These are phyloP conservation scores for Eutypa lata DNA, from an alignment of 2,329 filamentous ascomycete genomes.

Conservation along the genomic window DNA sequence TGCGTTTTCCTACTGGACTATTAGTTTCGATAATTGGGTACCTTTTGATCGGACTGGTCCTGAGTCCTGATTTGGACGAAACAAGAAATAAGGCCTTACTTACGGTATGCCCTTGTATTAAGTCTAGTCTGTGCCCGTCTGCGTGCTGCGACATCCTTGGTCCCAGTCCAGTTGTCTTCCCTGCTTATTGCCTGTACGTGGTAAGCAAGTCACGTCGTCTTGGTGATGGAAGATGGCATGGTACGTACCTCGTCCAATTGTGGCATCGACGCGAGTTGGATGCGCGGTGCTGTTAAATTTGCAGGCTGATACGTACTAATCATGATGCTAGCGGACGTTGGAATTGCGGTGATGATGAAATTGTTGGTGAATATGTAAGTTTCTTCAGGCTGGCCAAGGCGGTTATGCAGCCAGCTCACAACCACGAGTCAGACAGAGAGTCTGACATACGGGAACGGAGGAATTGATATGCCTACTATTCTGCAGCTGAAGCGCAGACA, in stretches of 20 bases:
- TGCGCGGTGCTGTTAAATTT: conserved; percentile 13
- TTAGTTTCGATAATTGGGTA: conserved; percentile 17
- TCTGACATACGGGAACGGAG: conserved; percentile 10
- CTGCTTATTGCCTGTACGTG: conserved; percentile 30
- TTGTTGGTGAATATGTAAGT: conserved; percentile 5
- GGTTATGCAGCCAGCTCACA: conserved; percentile 21
- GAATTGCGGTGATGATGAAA: not conserved
- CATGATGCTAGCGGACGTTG: conserved; percentile 14
- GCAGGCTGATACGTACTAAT: conserved; percentile 15
- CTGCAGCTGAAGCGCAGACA: conserved; percentile 7
- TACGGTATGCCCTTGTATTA: conserved; percentile 43
- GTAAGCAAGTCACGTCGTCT: conserved; percentile 24
- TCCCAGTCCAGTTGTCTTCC: conserved; percentile 46
- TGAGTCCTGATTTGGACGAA: conserved; percentile 3
- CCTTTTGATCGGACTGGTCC: conserved; percentile 1
- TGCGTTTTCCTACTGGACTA: conserved; percentile 28
- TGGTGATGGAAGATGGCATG: conserved; percentile 5
- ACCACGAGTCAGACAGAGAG: not conserved
- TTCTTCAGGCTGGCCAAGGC: conserved; percentile 2
- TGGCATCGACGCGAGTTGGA: conserved; percentile 31
- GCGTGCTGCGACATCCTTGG: conserved; percentile 37
- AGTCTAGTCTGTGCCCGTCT: conserved; percentile 42
- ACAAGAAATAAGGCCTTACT: conserved; percentile 19
- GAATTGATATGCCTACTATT: conserved; percentile 2
- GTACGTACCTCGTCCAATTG: conserved; percentile 36